Conservation (phyloP, 2,329 filamentous ascomycete species). For the Diaporthe capsici region DNA sequence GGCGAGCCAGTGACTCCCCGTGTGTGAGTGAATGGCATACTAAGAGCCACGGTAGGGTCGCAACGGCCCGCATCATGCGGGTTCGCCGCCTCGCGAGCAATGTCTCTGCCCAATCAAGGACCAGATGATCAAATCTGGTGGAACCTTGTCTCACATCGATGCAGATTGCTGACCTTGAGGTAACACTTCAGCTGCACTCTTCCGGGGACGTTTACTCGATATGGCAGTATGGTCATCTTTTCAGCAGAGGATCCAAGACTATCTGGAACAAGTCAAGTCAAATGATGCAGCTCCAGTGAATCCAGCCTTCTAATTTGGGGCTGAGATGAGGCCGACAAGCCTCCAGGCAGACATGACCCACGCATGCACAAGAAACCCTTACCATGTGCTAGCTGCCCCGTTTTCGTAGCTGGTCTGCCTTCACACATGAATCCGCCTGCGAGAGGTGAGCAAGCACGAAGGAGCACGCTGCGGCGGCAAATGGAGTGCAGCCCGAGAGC, state of each 20-base stretch:
- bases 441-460: not conserved
- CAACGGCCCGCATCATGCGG: constrained; percentile 24
- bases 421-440: not conserved
- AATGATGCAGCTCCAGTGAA: not conserved
- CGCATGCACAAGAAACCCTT: too few relatives aligned
- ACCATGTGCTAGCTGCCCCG: not conserved
- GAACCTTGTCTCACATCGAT: constrained; percentile 7
- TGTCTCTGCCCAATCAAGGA: not conserved
- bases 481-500: not conserved
- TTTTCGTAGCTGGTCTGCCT: not conserved
- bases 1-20: not conserved
- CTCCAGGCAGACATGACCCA: not conserved
- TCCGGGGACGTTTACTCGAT: not conserved
- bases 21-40: not conserved
- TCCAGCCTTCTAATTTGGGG: not conserved
- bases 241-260: not conserved
- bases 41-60: not conserved
- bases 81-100: not conserved
- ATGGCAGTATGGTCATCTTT: not conserved
- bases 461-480: not conserved
- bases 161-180: not conserved
- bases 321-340: not conserved
- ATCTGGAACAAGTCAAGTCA: not conserved
- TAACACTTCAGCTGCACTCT: not conserved
- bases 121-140: not conserved